A percentile compares a stretch with the other conserved stretches of the same genome.
Evolutionary conservation across 1,284 basidiomycete genomes (phyloP).

Genomic region (Rhodotorula sp.): DNA sequence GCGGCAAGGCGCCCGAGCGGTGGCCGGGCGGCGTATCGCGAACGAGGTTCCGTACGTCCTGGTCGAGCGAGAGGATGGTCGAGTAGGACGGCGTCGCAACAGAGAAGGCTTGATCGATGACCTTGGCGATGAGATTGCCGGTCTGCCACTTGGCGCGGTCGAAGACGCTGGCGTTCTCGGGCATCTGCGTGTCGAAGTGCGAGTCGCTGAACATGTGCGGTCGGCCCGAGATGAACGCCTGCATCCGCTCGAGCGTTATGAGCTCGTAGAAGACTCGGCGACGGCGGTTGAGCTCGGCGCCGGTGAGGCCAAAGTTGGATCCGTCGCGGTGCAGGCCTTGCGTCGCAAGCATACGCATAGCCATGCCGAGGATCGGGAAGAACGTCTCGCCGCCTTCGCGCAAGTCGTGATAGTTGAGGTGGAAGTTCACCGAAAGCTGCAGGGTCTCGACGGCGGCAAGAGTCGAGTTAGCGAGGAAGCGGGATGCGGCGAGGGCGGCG

Average conservation of each 20-base stretch:
- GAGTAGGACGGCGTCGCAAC: slow-evolving; percentile 53
- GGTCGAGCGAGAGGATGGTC: slow-evolving; percentile 52
- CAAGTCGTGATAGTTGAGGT: slow-evolving; percentile 45
- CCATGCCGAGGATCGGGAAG: slow-evolving; percentile 44
- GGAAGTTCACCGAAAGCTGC: slow-evolving; percentile 43
- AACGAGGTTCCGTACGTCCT: slow-evolving; percentile 46
- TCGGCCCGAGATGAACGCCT: slow-evolving; percentile 33
- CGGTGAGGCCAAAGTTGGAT: slow-evolving; percentile 39
- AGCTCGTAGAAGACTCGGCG: slow-evolving; percentile 41
- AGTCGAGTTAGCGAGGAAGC: slow-evolving; percentile 40
- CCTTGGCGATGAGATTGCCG: slow-evolving; percentile 23
- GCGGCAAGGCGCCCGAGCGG: slow-evolving; percentile 23
- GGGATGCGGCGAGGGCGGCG: slow-evolving; percentile 33
- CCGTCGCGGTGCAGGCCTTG: slow-evolving; percentile 41
- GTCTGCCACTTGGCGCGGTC: slow-evolving; percentile 31
- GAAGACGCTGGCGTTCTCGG: slow-evolving; percentile 16
- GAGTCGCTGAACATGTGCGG: slow-evolving; percentile 36
- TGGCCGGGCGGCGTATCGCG: slow-evolving; percentile 12
- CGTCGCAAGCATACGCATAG: slow-evolving; percentile 9
- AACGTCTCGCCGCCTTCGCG: slow-evolving; percentile 43
- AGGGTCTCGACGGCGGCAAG: slow-evolving; percentile 43
- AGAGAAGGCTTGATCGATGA: slow-evolving; percentile 48
- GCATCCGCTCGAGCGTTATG: slow-evolving; percentile 8
- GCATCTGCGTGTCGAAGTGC: slow-evolving; percentile 41
- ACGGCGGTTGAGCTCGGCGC: slow-evolving; percentile 38